Evolutionary conservation across 108 stramenopile genomes (phyloP).

Genomic region (Cylindrotheca fusiformis): DNA sequence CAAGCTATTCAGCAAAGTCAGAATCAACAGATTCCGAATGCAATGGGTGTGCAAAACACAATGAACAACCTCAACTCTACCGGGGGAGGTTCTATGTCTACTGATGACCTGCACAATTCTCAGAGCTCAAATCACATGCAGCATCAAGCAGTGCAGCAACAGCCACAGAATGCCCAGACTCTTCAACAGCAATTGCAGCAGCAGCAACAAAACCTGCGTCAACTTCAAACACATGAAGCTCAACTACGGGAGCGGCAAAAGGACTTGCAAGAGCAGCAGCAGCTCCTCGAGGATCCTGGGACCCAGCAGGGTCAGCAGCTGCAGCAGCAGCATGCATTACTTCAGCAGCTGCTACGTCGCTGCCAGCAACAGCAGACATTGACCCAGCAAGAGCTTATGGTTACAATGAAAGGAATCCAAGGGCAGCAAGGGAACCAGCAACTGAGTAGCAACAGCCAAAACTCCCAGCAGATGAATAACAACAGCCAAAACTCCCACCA

Average conservation of each 20-base stretch:
- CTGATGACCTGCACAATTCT: slow-evolving; percentile 8
- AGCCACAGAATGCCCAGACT: slow-evolving; percentile 28
- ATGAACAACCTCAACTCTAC: not conserved
- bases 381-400: slow-evolving; percentile 46
- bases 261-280: slow-evolving; percentile 50
- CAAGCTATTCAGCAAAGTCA: slow-evolving; percentile 27
- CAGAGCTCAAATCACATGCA: slow-evolving; percentile 8
- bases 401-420: slow-evolving; percentile 22
- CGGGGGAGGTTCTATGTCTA: not conserved
- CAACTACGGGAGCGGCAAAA: slow-evolving; percentile 46
- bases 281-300: slow-evolving; percentile 24
- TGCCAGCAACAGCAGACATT: slow-evolving; percentile 63
- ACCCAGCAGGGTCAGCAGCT: slow-evolving; percentile 53
- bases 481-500: slow-evolving; percentile 13
- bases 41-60: not conserved
- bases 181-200: slow-evolving; percentile 41
- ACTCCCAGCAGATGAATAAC: slow-evolving; percentile 7
- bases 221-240: slow-evolving; percentile 43
- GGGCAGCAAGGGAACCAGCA: slow-evolving; percentile 4
- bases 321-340: slow-evolving; percentile 51
- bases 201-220: slow-evolving; percentile 41
- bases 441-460: not conserved
- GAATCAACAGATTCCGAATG: not conserved
- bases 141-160: slow-evolving; percentile 14
- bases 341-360: slow-evolving; percentile 47